Percentiles rank a stretch among this genome's conserved stretches.
Conservation (phyloP, 2,329 filamentous ascomycete genomes). For the Colletotrichum godetiae region DNA sequence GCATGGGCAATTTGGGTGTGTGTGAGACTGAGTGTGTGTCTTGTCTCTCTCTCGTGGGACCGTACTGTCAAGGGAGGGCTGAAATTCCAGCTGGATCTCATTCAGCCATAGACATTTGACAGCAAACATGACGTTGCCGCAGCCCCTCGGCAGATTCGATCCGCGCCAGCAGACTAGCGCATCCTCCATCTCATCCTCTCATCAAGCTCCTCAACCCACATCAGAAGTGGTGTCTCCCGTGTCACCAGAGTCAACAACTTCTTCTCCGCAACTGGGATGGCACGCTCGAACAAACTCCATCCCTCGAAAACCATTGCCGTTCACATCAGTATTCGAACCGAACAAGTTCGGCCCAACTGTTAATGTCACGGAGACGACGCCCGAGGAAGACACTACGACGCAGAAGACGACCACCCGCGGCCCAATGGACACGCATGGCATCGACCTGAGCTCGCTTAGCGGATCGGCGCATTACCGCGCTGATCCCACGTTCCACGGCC, state of each 20-base stretch:
- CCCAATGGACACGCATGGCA: constrained; percentile 30
- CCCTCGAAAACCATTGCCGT: background rate
- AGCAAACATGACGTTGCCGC: constrained; percentile 2
- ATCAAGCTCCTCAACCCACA: background rate
- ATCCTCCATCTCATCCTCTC: constrained; percentile 4
- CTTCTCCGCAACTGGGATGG: background rate
- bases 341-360: constrained; percentile 11
- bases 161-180: constrained; percentile 10
- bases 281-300: constrained; percentile 11
- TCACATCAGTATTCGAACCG: background rate
- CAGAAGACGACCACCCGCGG: background rate
- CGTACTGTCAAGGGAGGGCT: background rate
- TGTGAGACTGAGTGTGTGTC: background rate
- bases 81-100: constrained; percentile 13
- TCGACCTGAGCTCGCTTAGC: constrained; percentile 30
- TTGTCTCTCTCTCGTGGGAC: background rate
- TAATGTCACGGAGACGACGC: constrained; percentile 6
- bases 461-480: constrained; percentile 25
- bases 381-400: background rate
- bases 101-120: background rate
- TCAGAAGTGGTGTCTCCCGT: background rate
- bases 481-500: constrained; percentile 13
- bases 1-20: constrained; percentile 3
- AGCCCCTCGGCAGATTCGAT: constrained; percentile 8
- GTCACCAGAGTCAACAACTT: background rate